Base-by-base conservation (phyloP, 208 protist species). In the Naegleria gruberi region DNA sequence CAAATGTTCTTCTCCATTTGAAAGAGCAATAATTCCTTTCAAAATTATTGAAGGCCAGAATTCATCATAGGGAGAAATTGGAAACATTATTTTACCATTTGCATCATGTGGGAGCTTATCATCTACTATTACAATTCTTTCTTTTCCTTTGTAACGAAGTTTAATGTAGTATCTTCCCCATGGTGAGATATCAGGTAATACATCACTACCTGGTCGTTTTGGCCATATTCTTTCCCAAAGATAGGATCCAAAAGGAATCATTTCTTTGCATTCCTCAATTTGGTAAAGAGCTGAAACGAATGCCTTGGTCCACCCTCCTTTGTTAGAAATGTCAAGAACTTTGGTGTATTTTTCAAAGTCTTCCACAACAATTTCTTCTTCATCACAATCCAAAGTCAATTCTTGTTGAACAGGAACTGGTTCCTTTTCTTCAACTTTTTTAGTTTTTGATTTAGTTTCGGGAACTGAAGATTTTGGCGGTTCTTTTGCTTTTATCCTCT, bases 161-260 rank as follows among this genome's bases (percentile, higher is more conserved):
- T 87, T 87, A n/a, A 87, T 23, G n/a, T 41, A 87, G 40, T 87
- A 87, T 87, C 42, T 87, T 77, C 65, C 65, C 17, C 30, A 77
- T 3, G 83, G n/a, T 15, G 26, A 42, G 12, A 87, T n/a, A 40
- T 4, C 6, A 37, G 83, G 83, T 34, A 87, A 30, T 19, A n/a
- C 2, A 1, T 55, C 19, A 55, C 83, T 87, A 37, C 37, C n/a
- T 40, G 51, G 43, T 46, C 40, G 19, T 87, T 87, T 87, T 3
- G 83, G 83, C 41, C 44, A 87, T 37, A 87, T 87, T 55, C 83
- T 46, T 87, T 87, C 83, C 83, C 83, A 87, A 12, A 87, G 55
- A 17, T 55, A 55, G 2, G n/a, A 55, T 19, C 83, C 83, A 5
- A 87, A 41, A 37, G 41, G 43, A 23, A 87, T 55, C 0, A 37